phyloP scores from a whole-genome alignment of 1,284 basidiomycete species.

The Papiliotrema laurentii region DNA sequence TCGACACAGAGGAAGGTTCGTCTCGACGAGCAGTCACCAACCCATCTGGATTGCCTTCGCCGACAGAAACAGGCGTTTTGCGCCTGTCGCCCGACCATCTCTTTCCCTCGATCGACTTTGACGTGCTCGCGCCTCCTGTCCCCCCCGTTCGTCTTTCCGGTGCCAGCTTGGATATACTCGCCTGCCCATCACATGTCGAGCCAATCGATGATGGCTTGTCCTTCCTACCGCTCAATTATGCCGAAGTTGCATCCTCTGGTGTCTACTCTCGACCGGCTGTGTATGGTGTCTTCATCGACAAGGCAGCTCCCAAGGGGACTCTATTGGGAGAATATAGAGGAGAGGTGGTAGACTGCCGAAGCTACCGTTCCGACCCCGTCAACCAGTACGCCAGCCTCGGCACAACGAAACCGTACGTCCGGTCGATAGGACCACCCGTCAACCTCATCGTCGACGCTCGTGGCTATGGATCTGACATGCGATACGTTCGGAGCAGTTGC shows the following conservation, averaged over 20 bases:
- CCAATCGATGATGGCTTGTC: slow-evolving; percentile 30
- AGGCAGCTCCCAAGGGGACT: slow-evolving; percentile 20
- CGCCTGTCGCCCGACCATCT: slow-evolving; percentile 32
- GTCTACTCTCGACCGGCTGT: slow-evolving; percentile 40
- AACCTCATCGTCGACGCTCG: slow-evolving; percentile 78
- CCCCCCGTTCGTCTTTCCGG: slow-evolving; percentile 43
- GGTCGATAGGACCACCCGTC: slow-evolving; percentile 72
- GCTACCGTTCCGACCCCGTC: slow-evolving; percentile 50
- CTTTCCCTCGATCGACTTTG: slow-evolving; percentile 48
- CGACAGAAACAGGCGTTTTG: slow-evolving; percentile 36
- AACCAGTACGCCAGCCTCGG: slow-evolving; percentile 56
- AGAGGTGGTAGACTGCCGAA: slow-evolving; percentile 37
- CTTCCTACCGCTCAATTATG: slow-evolving; percentile 39
- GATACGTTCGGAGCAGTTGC: slow-evolving; percentile 80
- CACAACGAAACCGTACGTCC: slow-evolving; percentile 63
- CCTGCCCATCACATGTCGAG: slow-evolving; percentile 21
- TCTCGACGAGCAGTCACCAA: slow-evolving; percentile 19
- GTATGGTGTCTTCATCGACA: slow-evolving; percentile 42
- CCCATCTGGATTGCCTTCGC: slow-evolving; percentile 41
- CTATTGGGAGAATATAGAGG: slow-evolving; percentile 45
- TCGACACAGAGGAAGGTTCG: slow-evolving; percentile 21
- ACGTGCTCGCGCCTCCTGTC: slow-evolving; percentile 46
- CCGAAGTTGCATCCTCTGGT: slow-evolving; percentile 22
- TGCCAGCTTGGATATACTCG: slow-evolving; percentile 24
- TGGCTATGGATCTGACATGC: slow-evolving; percentile 65